Evolutionary conservation across 257 asterid species (phyloP), one percentile per base, ranked within the genome.

Genomic region (Thymus mandschuricus): DNA sequence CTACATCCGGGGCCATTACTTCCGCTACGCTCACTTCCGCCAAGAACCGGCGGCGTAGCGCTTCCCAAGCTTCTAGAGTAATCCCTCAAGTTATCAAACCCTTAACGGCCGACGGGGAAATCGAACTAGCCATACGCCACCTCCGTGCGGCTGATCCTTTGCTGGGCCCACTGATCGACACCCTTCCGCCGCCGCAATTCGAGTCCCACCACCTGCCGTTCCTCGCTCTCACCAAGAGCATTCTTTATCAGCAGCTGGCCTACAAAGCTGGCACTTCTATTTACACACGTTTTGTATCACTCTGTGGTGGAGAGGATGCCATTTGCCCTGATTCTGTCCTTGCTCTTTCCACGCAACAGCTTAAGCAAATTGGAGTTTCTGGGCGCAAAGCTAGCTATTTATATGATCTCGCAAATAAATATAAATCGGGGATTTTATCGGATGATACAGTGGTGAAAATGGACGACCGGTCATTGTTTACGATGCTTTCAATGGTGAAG

Each of bases 401-500:
- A 50, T 86, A 84, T 69, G 98, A 94, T 78, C 81, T 94, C 5
- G 88, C 96, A 0, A 86, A 86, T 75, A 94, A 94, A 78, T 94
- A 87, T 64, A 84, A 82, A 64, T 82, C 86, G 0, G 98, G 97
- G 79, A 91, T 91, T 63, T 67, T 94, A 57, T 91, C 96, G 0
- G 98, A 94, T 72, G 96, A 91, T 0, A 70, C 80, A 1, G 89
- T 94, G 28, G 95, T 94, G 62, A 89, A 86, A 75, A 91, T 94
- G 98, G 98, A 94, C 46, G 98, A 94, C 60, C 88, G 87, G 80
- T 87, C 96, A 10, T 73, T 94, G 80, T 91, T 89, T 79, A 86
- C 96, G 0, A 91, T 91, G 97, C 92, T 94, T n/a, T 86, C 96
- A 1, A 94, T 91, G 97, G 98, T 94, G 74, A 94, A 94, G 77